Conservation (phyloP, 2,329 filamentous ascomycete species). For the Alternaria dauci region DNA sequence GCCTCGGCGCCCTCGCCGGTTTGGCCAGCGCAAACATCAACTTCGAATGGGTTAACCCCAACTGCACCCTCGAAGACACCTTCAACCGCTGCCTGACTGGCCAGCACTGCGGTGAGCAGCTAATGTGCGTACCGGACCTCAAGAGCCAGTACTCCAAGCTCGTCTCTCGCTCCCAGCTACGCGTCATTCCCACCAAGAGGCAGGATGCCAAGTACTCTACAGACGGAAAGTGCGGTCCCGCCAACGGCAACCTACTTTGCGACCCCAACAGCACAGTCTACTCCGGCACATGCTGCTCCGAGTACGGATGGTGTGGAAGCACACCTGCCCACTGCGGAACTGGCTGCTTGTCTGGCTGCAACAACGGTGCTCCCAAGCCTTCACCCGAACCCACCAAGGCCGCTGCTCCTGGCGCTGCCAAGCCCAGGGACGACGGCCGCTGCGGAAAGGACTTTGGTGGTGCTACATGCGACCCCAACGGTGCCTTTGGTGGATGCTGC, state of each 20-base stretch:
- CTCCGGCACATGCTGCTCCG: slow-evolving; percentile 57
- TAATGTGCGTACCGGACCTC: slow-evolving; percentile 32
- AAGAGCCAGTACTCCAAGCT: slow-evolving; percentile 38
- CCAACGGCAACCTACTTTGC: slow-evolving; percentile 52
- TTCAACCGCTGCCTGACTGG: slow-evolving; percentile 49
- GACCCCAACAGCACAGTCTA: slow-evolving; percentile 57
- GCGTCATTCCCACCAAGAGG: slow-evolving; percentile 36
- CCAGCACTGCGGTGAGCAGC: slow-evolving; percentile 47
- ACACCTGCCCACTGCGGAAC: slow-evolving; percentile 51
- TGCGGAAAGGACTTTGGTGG: slow-evolving; percentile 53
- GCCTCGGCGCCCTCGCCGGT: slow-evolving; percentile 46
- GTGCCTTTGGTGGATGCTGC: slow-evolving; percentile 53
- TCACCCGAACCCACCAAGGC: slow-evolving; percentile 14
- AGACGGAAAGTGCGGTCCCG: slow-evolving; percentile 53
- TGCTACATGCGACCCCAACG: slow-evolving; percentile 52
- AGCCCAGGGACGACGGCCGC: slow-evolving; percentile 47
- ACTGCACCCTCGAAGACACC: slow-evolving; percentile 46
- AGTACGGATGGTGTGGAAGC: slow-evolving; percentile 56
- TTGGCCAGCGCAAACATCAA: slow-evolving; percentile 58
- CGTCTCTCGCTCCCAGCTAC: slow-evolving; percentile 29
- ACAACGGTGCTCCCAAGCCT: slow-evolving; percentile 24
- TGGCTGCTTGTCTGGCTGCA: slow-evolving; percentile 53
- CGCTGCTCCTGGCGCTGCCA: slow-evolving; percentile 15
- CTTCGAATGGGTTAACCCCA: slow-evolving; percentile 57
- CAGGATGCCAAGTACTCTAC: slow-evolving; percentile 47